Evolutionary conservation across 148 eudicot genomes (phyloP), one percentile per base, ranked within the genome.

Genomic region (Rhododendron vialii): DNA sequence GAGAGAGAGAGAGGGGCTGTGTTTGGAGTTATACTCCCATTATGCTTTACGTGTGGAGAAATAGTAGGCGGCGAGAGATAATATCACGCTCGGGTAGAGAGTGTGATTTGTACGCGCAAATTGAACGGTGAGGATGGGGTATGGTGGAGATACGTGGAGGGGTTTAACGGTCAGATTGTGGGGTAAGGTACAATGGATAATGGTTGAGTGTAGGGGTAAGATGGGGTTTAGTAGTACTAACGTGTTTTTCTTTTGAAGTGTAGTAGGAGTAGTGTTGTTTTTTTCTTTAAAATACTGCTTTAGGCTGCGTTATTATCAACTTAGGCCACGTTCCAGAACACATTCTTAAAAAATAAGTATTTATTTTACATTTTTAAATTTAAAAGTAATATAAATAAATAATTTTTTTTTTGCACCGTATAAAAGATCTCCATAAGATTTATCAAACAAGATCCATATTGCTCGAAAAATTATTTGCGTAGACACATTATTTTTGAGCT

Each of bases 41-140:
- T 50, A 28, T 51, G 82, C 82, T 80, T 80, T 28, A 47, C 82
- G 82, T 80, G 82, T 80, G 63, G 12, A 80, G 63, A 80, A 80
- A 28, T 51, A 51, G 47, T 81, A 3, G 33, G 74, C 33, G 26
- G 67, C 15, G 43, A 9, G 13, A 35, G 26, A 17, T 45, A 2
- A 0, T 18, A 12, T n/a, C 4, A 50, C 69, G 8, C 83, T 33
- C 69, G 0, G 0, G 0, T 3, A 15, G 0, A 35, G 28, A n/a
- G 47, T 35, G 83, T 81, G 26, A 0, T 17, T 0, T 2, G 5
- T 18, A 81, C 71, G 83, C 47, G 28, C 7, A 1, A 1, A 33
- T 35, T 59, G 45, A 18, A 55, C 69, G 67, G 26, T 55, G 17
- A 7, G 7, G 26, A 57, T 55, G 14, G 18, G 14, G 45, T 55